Percentiles rank a stretch among this genome's conserved stretches.
Evolutionary conservation across 1,284 basidiomycete genomes (phyloP).

Genomic region (Afroboletus lepidellus): DNA sequence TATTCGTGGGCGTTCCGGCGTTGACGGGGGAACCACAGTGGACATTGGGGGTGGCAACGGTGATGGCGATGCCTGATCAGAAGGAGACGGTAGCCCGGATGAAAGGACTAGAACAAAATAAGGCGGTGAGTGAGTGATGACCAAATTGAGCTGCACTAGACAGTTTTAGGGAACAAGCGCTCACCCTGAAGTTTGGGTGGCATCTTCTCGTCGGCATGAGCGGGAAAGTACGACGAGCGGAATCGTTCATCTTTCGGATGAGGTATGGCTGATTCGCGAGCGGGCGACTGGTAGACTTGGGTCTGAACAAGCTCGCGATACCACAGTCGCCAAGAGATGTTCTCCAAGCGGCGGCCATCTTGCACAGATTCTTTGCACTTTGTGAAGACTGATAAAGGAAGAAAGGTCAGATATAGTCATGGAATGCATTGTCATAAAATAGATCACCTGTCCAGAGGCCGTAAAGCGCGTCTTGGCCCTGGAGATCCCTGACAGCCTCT

Average conservation of each 20-base stretch:
- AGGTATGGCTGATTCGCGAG: constrained; percentile 34
- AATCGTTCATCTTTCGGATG: constrained; percentile 23
- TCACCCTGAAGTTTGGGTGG: constrained; percentile 19
- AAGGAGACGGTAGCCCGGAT: constrained; percentile 28
- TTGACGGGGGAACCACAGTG: constrained; percentile 22
- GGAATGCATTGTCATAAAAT: neutral
- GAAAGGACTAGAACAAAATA: constrained; percentile 23
- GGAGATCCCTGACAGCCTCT: constrained; percentile 62
- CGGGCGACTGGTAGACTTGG: constrained; percentile 30
- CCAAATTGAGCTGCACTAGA: constrained; percentile 10
- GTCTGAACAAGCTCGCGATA: constrained; percentile 57
- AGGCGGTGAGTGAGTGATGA: constrained; percentile 16
- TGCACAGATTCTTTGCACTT: constrained; percentile 78
- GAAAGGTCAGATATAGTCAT: constrained; percentile 5
- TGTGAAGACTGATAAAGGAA: constrained; percentile 63
- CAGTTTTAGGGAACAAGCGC: constrained; percentile 13
- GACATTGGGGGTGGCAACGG: constrained; percentile 26
- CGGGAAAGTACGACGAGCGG: constrained; percentile 25
- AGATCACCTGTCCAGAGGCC: constrained; percentile 61
- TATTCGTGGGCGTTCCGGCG: constrained; percentile 32
- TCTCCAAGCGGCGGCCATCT: constrained; percentile 78
- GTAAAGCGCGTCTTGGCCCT: constrained; percentile 61
- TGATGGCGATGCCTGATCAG: constrained; percentile 31
- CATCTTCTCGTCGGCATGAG: constrained; percentile 11
- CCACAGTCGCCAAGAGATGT: constrained; percentile 86